Percentiles rank a stretch among this genome's conserved stretches.
These are phyloP conservation scores for Colletotrichum zoysiae DNA, from an alignment of 2,329 filamentous ascomycete species.

Conservation along the genomic window DNA sequence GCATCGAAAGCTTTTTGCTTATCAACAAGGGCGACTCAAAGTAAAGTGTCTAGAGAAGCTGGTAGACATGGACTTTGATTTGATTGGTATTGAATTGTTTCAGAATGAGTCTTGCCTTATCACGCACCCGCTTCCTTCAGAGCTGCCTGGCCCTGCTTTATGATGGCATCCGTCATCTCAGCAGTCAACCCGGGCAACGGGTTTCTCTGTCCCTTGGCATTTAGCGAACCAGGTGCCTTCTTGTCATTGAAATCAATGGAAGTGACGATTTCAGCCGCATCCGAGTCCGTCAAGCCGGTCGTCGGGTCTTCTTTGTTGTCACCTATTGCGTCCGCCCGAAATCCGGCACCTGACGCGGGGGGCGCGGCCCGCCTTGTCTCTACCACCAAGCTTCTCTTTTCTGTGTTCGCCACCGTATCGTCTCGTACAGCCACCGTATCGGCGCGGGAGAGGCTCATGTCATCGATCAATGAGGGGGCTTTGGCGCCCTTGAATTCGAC, in stretches of 20 bases:
- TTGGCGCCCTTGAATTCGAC: slow-evolving; percentile 14
- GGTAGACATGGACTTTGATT: not conserved
- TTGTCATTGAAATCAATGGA: slow-evolving; percentile 33
- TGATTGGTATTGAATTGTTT: not conserved
- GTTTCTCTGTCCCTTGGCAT: slow-evolving; percentile 34
- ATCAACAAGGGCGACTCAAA: not conserved
- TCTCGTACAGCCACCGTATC: slow-evolving; percentile 3
- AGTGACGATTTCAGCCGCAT: slow-evolving; percentile 36
- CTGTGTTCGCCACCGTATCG: not conserved
- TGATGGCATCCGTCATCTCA: slow-evolving; percentile 37
- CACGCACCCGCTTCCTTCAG: slow-evolving; percentile 38
- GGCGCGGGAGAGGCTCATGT: slow-evolving; percentile 12
- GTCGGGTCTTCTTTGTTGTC: slow-evolving; percentile 34
- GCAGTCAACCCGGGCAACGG: slow-evolving; percentile 32
- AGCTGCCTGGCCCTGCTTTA: slow-evolving; percentile 37
- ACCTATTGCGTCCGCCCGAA: slow-evolving; percentile 18
- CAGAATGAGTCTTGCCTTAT: not conserved
- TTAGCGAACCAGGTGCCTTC: slow-evolving; percentile 30
- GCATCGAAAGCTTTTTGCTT: not conserved
- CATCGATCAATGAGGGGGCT: slow-evolving; percentile 6
- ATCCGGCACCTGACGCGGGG: not conserved
- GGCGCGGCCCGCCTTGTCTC: slow-evolving; percentile 4
- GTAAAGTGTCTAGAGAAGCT: not conserved
- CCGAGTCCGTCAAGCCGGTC: slow-evolving; percentile 35
- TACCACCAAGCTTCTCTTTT: slow-evolving; percentile 4